Evolutionary conservation across 2,329 filamentous ascomycete species (phyloP), one percentile per base, ranked within the genome.

Genomic region (Diaporthe citrichinensis): DNA sequence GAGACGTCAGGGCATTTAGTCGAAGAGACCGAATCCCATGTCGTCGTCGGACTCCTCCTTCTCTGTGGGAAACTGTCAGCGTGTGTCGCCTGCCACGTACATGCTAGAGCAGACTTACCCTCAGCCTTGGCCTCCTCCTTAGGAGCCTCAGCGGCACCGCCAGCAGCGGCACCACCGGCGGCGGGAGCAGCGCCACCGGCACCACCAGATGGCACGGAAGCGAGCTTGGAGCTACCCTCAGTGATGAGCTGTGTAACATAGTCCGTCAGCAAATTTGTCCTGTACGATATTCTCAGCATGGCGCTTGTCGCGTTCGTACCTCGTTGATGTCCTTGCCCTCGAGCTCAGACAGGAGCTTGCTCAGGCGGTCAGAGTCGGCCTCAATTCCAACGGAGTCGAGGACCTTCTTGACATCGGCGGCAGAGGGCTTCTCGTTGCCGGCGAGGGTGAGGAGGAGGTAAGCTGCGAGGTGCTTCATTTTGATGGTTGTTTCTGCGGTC

Each of bases 381-480:
- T 99, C 97, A 81, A 98, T 95, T 84, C 97, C 97, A 85, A 98
- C 97, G 81, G 96, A 94, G 84, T 92, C 92, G 86, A 99, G 95
- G 83, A 99, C 95, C 79, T 84, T 86, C 91, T 94, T 97, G 92
- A 99, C 89, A 86, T 98, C 96, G 81, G 87, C 87, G 83, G 94
- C 95, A 80, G 94, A 95, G 83, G 97, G 97, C 79, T 92, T 92
- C 90, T 91, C 87, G 92, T 98, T 98, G 89, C 97, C 97, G 87
- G 92, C 96, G 82, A 98, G 94, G 90, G 90, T 89, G 88, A 98
- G 95, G 86, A 99, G 96, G 85, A 99, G 95, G 93, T 98, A 98
- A 87, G 97, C 96, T 87, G 97, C 97, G 90, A 99, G 94, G 90
- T 98, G 94, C 96, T 99, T 98, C 97, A 99, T 98, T 95, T 93